Percentiles rank a stretch among this genome's conserved stretches.
phyloP scores from a whole-genome alignment of 2,329 filamentous ascomycete species.

The Cytospora mali region DNA sequence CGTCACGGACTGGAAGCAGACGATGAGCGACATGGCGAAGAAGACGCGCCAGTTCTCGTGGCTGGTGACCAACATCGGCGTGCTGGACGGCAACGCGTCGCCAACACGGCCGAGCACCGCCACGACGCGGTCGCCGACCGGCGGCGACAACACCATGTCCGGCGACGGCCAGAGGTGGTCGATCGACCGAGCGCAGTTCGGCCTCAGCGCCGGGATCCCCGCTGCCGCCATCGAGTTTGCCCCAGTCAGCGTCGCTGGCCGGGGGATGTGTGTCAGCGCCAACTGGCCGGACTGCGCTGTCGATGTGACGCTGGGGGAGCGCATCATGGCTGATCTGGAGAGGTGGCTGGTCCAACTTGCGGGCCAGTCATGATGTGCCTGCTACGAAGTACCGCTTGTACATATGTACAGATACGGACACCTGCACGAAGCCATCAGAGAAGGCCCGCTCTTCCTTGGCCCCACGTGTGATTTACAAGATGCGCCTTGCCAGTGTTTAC shows the following conservation, averaged over 20 bases:
- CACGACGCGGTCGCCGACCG: not conserved
- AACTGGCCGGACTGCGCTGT: conserved; percentile 26
- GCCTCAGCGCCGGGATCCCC: conserved; percentile 37
- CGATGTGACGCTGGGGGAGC: conserved; percentile 9
- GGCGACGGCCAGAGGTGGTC: conserved; percentile 31
- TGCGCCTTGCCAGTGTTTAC: not conserved
- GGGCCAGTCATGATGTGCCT: conserved; percentile 10
- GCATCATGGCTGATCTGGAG: conserved; percentile 24
- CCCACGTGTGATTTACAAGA: not conserved
- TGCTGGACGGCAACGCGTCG: conserved; percentile 34
- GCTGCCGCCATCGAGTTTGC: conserved; percentile 35
- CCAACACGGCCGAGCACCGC: not conserved
- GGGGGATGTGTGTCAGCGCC: conserved; percentile 23
- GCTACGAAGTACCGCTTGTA: not conserved
- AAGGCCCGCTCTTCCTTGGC: not conserved
- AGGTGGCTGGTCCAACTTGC: conserved; percentile 24
- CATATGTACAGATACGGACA: not conserved
- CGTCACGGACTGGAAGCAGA: conserved; percentile 40
- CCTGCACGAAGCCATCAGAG: not conserved
- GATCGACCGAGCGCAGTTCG: conserved; percentile 35
- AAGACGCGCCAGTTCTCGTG: conserved; percentile 38
- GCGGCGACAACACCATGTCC: not conserved
- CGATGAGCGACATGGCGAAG: conserved; percentile 33
- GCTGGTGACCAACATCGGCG: conserved; percentile 42
- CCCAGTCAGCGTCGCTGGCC: conserved; percentile 34